Evolutionary conservation across 148 eudicot species (phyloP).

Genomic region (Diospyros kaki): DNA sequence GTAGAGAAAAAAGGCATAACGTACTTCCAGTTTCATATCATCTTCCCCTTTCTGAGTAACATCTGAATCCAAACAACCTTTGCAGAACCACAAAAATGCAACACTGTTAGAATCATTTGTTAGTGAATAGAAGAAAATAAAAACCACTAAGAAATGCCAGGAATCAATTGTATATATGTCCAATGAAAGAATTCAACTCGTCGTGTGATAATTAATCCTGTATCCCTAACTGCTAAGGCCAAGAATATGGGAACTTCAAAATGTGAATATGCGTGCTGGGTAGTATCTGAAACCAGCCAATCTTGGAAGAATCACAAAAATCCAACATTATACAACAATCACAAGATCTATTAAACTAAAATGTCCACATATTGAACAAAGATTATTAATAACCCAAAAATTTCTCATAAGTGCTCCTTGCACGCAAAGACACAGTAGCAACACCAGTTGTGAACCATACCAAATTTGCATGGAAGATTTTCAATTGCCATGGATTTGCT

Average conservation of each 20-base stretch:
- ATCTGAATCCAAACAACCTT: constrained; percentile 29
- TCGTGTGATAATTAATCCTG: no score
- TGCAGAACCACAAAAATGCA: constrained; percentile 3
- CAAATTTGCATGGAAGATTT: constrained; percentile 17
- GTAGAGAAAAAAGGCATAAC: constrained; percentile 7
- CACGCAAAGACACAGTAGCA: neutral
- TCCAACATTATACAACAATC: no score
- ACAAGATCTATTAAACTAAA: constrained; percentile 20
- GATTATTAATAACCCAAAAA: neutral
- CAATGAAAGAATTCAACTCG: no score
- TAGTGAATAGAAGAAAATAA: constrained; percentile 23
- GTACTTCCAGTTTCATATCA: constrained; percentile 20
- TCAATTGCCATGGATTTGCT: constrained; percentile 15
- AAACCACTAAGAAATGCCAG: neutral
- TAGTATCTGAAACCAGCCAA: no score
- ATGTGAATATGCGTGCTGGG: no score
- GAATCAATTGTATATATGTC: neutral
- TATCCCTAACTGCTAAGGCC: no score
- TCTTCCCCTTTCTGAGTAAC: constrained; percentile 23
- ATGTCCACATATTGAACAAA: constrained; percentile 1
- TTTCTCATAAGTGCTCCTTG: no score
- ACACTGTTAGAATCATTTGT: neutral
- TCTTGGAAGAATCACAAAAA: no score
- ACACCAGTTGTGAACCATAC: constrained; percentile 5
- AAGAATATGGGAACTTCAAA: no score